Evolutionary conservation across 352 stramenopile genomes (phyloP).

Genomic region (Pythium pyrilobum): DNA sequence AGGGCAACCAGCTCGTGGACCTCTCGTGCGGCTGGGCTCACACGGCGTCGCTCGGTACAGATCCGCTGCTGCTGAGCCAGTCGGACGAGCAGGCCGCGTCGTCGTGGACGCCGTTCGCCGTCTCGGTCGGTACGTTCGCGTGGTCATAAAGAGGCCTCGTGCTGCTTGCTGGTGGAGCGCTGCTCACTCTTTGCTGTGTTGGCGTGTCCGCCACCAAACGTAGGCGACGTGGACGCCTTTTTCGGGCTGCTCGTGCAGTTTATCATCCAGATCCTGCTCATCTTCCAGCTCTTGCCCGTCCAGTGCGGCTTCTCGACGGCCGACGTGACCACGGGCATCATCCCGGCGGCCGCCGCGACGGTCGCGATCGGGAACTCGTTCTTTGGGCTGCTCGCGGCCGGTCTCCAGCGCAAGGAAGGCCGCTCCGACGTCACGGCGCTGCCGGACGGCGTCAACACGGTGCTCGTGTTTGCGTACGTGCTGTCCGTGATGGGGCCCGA

Average conservation of each 20-base stretch:
- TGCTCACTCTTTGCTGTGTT: background rate
- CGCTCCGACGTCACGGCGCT: slow-evolving; percentile 29
- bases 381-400: slow-evolving; percentile 21
- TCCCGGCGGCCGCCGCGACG: slow-evolving; percentile 26
- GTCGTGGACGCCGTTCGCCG: background rate
- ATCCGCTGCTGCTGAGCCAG: slow-evolving; percentile 2
- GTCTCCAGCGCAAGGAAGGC: slow-evolving; percentile 18
- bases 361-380: slow-evolving; percentile 27
- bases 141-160: too few relatives aligned
- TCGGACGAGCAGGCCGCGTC: slow-evolving; percentile 7
- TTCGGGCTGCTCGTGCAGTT: slow-evolving; percentile 35
- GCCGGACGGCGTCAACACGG: slow-evolving; percentile 36
- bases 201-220: background rate
- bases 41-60: slow-evolving; percentile 16
- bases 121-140: slow-evolving; percentile 13
- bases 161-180: too few relatives aligned
- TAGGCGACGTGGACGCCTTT: slow-evolving; percentile 34
- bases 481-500: slow-evolving; percentile 36
- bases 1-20: slow-evolving; percentile 14
- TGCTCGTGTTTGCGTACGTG: slow-evolving; percentile 39
- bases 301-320: slow-evolving; percentile 22
- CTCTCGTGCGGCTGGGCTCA: slow-evolving; percentile 31
- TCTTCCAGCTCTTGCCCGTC: slow-evolving; percentile 24
- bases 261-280: slow-evolving; percentile 35
- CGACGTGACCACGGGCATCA: slow-evolving; percentile 19